Base-by-base conservation (phyloP, 352 stramenopile species). In the Pythium dissimile region DNA sequence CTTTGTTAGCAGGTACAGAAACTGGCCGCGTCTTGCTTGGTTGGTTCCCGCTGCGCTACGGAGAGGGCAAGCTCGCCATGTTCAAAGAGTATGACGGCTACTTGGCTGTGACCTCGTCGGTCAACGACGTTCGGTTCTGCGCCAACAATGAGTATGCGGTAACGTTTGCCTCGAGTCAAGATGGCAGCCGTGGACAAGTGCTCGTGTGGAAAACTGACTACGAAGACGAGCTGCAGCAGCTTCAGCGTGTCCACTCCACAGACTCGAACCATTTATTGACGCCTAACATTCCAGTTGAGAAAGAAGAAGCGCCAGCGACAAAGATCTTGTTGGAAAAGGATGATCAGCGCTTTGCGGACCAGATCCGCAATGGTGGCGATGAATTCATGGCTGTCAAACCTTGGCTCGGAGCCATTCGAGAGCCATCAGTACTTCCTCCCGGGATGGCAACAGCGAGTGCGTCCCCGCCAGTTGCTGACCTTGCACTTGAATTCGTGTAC, bases 191-290 rank as follows among this genome's bases (percentile, higher is more conserved):
- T 27, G 37, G 49, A 4, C 31, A 80, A 18, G 54, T 86, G 5
- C 43, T 89, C 12, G 55, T 92, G 32, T 96, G 84, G 86, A 76
- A 75, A 30, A 92, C 82, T 0, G 84, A 94, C 47, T 86, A 84
- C 46, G 69, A 88, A 45, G 73, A 89, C 5, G 84, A 94, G 51
- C 12, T 89, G 16, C 69, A 61, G 23, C 58, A 83, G 37, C 66
- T 75, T 1, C 54, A 73, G 12, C 65, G 69, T 7, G 24, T 53
- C 18, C 23, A 21, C 13, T 32, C 9, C 23, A 28, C 7, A 6
- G 20, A 23, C 2, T 11, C 16, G 15, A 13, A 44, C 20, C 18
- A 6, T 12, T n/a, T 20, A 39, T 11, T 37, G 8, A 3, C 26
- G 18, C n/a, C 12, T 10, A n/a, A 12, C 11, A n/a, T 2, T 13